phyloP scores from a whole-genome alignment of 2,329 filamentous ascomycete species.

The Xylaria digitata region DNA sequence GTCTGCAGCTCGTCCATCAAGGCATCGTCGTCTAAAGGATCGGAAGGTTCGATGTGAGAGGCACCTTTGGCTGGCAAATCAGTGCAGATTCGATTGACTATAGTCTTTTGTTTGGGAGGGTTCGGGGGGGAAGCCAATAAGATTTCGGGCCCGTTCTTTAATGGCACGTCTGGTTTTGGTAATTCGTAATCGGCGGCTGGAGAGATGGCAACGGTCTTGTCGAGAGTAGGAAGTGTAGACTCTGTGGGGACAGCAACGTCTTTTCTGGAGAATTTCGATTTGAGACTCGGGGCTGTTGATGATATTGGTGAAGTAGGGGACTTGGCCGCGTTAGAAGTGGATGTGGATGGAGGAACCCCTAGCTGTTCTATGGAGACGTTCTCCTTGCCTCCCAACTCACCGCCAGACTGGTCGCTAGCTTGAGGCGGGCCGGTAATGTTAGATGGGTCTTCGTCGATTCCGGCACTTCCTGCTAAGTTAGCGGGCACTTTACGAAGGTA shows the following conservation, averaged over 20 bases:
- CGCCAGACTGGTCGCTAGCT: slow-evolving; percentile 4
- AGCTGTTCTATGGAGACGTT: slow-evolving; percentile 41
- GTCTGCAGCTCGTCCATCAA: slow-evolving; percentile 87
- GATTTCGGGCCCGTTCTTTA: slow-evolving; percentile 32
- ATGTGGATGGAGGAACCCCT: slow-evolving; percentile 46
- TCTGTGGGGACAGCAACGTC: slow-evolving; percentile 49
- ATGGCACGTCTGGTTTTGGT: slow-evolving; percentile 36
- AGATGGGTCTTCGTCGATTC: slow-evolving; percentile 15
- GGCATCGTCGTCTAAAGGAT: slow-evolving; percentile 73
- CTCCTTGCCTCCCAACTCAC: slow-evolving; percentile 32
- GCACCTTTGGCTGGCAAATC: slow-evolving; percentile 54
- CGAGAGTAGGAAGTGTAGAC: slow-evolving; percentile 35
- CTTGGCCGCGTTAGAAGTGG: slow-evolving; percentile 45
- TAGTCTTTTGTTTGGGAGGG: slow-evolving; percentile 51
- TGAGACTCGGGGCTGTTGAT: slow-evolving; percentile 50
- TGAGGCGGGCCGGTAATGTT: slow-evolving; percentile 9
- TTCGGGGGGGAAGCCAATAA: slow-evolving; percentile 46
- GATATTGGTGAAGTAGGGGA: slow-evolving; percentile 42
- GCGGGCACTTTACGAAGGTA: slow-evolving; percentile 9
- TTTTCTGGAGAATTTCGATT: slow-evolving; percentile 59
- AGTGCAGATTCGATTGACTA: slow-evolving; percentile 67
- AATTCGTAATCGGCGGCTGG: slow-evolving; percentile 23
- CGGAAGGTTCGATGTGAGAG: slow-evolving; percentile 53
- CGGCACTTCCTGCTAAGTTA: slow-evolving; percentile 9
- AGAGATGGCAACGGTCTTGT: slow-evolving; percentile 14